Conservation (phyloP, 2,329 filamentous ascomycete genomes). For the Xylaria sp. region DNA sequence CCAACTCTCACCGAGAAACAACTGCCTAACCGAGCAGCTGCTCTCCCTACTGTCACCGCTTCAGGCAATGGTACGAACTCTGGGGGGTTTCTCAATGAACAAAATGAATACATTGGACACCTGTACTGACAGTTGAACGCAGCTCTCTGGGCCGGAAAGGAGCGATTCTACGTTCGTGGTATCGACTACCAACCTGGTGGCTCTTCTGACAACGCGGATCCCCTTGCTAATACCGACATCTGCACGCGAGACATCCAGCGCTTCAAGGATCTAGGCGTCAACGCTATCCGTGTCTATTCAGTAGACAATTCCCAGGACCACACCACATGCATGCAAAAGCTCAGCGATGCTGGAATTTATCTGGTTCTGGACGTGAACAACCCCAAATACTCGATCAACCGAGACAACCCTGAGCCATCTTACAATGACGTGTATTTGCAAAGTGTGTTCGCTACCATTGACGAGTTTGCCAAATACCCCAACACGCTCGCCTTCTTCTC, state of each 20-base stretch:
- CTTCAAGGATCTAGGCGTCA: conserved; percentile 88
- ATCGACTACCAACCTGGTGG: conserved; percentile 73
- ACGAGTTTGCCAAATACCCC: conserved; percentile 82
- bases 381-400: conserved; percentile 88
- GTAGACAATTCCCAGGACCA: conserved; percentile 87
- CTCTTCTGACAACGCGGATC: conserved; percentile 69
- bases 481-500: conserved; percentile 91
- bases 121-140: conserved; percentile 36
- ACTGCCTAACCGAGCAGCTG: conserved; percentile 61
- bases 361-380: conserved; percentile 91
- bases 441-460: conserved; percentile 86
- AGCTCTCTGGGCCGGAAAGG: conserved; percentile 66
- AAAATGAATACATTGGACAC: neutral
- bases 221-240: conserved; percentile 73
- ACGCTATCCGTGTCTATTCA: conserved; percentile 92
- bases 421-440: conserved; percentile 90
- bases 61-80: conserved; percentile 65
- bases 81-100: neutral
- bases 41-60: conserved; percentile 61
- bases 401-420: conserved; percentile 74
- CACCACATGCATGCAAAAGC: conserved; percentile 83
- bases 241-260: conserved; percentile 84
- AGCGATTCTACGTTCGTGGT: conserved; percentile 69
- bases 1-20: conserved; percentile 62
- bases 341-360: conserved; percentile 89